These are phyloP conservation scores for Nitzschia sp. DNA, from an alignment of 108 stramenopile genomes.

Conservation along the genomic window DNA sequence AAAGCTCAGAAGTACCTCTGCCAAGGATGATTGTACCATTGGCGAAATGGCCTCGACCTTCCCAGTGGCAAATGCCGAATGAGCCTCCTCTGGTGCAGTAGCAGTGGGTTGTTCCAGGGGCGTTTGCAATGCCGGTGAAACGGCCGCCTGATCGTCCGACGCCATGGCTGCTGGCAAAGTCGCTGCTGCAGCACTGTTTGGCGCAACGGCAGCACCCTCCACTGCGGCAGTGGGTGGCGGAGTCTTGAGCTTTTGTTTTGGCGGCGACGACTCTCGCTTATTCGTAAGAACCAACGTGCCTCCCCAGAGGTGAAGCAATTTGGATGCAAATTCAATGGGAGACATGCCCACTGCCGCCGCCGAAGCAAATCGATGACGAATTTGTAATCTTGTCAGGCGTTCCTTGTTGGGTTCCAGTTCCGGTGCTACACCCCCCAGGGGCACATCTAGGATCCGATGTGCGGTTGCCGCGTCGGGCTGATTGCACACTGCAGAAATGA, in stretches of 20 bases:
- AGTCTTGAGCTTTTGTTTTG: neutral
- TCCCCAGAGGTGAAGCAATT: conserved; percentile 30
- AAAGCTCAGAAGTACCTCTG: no score
- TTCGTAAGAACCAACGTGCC: neutral
- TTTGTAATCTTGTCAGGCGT: conserved; percentile 24
- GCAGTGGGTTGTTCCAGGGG: neutral
- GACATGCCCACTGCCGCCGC: conserved; percentile 27
- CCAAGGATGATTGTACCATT: no score
- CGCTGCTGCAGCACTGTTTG: no score
- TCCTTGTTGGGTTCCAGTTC: conserved; percentile 22
- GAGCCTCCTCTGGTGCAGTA: neutral
- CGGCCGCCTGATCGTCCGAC: no score
- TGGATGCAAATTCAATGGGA: conserved; percentile 22
- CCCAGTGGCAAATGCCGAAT: neutral
- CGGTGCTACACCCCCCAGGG: neutral
- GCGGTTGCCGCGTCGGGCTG: conserved; percentile 1
- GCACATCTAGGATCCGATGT: conserved; percentile 4
- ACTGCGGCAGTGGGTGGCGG: no score
- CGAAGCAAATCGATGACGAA: conserved; percentile 34
- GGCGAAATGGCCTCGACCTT: neutral
- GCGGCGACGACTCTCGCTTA: conserved; percentile 1
- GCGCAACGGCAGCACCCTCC: no score
- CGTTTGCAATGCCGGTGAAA: neutral
- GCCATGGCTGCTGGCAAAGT: no score
- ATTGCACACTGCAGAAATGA: conserved; percentile 27